phyloP scores from a whole-genome alignment of 805 yeast genomes.

The Wickerhamomyces bisporus region DNA sequence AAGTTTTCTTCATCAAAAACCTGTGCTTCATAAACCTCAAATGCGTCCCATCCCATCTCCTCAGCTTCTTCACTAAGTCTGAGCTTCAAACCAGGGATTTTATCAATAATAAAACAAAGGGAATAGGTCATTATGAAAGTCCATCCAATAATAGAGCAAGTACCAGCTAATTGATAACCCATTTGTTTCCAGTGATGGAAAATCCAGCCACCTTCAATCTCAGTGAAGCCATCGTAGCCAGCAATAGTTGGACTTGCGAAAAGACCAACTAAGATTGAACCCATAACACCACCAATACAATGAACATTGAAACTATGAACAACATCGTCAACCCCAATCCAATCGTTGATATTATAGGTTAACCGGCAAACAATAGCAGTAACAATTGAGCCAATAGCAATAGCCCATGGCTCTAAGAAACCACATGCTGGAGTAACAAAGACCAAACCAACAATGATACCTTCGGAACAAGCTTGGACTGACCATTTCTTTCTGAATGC shows the following conservation, averaged over 20 bases:
- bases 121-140: conserved; percentile 36
- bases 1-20: neutral
- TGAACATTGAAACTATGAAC: conserved; percentile 94
- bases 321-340: conserved; percentile 81
- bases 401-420: conserved; percentile 85
- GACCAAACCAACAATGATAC: conserved; percentile 92
- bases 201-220: conserved; percentile 89
- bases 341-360: conserved; percentile 75
- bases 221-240: conserved; percentile 83
- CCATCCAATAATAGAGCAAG: conserved; percentile 37
- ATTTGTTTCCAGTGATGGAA: conserved; percentile 87
- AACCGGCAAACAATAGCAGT: conserved; percentile 83
- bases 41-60: conserved; percentile 35
- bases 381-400: conserved; percentile 72
- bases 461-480: conserved; percentile 89
- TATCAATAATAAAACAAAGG: conserved; percentile 42
- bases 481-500: conserved; percentile 85
- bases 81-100: conserved; percentile 45
- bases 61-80: conserved; percentile 42
- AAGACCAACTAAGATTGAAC: conserved; percentile 76
- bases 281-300: conserved; percentile 93
- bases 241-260: conserved; percentile 83
- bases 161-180: conserved; percentile 78
- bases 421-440: conserved; percentile 98
- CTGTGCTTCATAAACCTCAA: neutral